Evolutionary conservation across 345 rosid genomes (phyloP).

Genomic region (Aquilaria malaccensis): DNA sequence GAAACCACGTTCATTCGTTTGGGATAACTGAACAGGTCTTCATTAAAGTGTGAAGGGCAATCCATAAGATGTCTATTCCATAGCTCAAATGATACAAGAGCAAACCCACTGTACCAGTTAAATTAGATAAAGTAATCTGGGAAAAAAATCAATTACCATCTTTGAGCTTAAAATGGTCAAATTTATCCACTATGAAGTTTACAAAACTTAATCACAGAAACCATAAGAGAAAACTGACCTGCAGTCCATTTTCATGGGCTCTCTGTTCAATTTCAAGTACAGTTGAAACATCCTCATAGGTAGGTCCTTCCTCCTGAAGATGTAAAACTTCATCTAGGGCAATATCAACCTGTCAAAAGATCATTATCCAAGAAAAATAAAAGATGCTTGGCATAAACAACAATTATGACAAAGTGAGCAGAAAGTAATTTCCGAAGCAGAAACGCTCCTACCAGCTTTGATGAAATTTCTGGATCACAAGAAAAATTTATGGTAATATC

Average conservation of each 20-base stretch:
- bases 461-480: constrained; percentile 87
- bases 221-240: constrained; percentile 32
- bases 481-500: constrained; percentile 80
- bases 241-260: constrained; percentile 90
- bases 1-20: too few species aligned
- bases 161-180: too few species aligned
- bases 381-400: neutral
- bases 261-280: constrained; percentile 92
- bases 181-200: too few species aligned
- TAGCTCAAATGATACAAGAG: too few species aligned
- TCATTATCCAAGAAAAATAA: neutral
- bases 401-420: constrained; percentile 6
- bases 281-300: constrained; percentile 59
- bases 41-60: too few species aligned
- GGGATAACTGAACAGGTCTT: too few species aligned
- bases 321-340: constrained; percentile 78
- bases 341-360: constrained; percentile 58
- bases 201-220: too few species aligned
- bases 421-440: neutral
- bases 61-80: too few species aligned
- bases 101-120: too few species aligned
- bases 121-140: too few species aligned
- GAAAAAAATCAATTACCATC: too few species aligned
- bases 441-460: constrained; percentile 46
- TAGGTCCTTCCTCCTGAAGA: constrained; percentile 79